Base-by-base conservation (phyloP, 2,329 filamentous ascomycete genomes). In the Fusarium chuoi region DNA sequence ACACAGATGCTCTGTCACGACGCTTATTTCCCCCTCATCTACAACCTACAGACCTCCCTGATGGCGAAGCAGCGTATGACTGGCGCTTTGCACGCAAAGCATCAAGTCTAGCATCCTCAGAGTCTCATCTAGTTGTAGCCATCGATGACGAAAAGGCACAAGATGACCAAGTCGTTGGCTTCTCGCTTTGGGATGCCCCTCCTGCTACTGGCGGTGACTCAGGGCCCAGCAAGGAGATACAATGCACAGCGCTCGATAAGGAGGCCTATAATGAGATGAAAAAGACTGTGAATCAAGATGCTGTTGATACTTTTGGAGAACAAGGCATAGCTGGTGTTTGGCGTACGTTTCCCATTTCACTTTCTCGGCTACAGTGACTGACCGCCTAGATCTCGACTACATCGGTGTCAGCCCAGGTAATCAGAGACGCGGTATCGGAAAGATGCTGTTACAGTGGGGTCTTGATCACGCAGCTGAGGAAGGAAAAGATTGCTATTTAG, bases 31-130 rank as follows among this genome's bases (percentile, higher is more conserved):
- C 65, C 49, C 36, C 42, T 36, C 55, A 55, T 35, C 38, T 68
- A 7, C 65, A 68, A 20, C 65, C 65, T 0, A 68, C 20, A 10
- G 33, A 55, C 6, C 26, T 55, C 15, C 56, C 64, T 5, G 56
- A 68, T 7, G 65, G 64, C n/a, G 64, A 68, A 18, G 65, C 65
- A 24, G 64, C 65, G 3, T 68, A 68, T n/a, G 64, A 62, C 12
- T 68, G 65, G 65, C 65, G 64, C 11, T 35, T 58, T 24, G 65
- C 65, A 7, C 65, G 65, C 9, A 68, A 68, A 55, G 20, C 56
- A 20, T 44, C 64, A 1, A 68, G 65, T 36, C 13, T 55, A 15
- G 48, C 30, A 7, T 68, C 64, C 0, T 1, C 48, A 9, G 65
- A 63, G 8, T 55, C 65, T 1, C 48, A 62, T 17, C 36, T 68